Evolutionary conservation across 768 basidiomycete species (phyloP).

Genomic region (Mycena leptocephala): DNA sequence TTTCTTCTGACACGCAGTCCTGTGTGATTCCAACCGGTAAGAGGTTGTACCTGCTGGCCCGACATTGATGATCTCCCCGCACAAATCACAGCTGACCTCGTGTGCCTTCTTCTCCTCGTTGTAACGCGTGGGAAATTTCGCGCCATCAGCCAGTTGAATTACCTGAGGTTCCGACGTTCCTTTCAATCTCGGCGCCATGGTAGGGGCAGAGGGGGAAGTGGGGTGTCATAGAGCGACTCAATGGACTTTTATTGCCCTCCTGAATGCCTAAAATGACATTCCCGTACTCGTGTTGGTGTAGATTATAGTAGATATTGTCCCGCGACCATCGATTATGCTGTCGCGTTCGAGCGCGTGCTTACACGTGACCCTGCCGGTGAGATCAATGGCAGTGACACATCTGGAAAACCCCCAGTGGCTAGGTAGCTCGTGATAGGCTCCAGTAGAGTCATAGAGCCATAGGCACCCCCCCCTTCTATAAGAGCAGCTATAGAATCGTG

Average conservation of each 20-base stretch:
- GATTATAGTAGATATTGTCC: no score
- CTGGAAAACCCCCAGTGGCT: no score
- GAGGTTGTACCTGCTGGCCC: slow-evolving; percentile 12
- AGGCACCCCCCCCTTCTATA: no score
- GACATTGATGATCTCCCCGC: background rate
- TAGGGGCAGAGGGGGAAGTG: background rate
- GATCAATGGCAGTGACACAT: no score
- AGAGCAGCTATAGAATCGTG: no score
- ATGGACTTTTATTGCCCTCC: slow-evolving; percentile 2
- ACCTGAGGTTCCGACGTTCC: slow-evolving; percentile 11
- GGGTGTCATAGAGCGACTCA: background rate
- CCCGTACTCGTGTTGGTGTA: no score
- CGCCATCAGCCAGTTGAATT: slow-evolving; percentile 17
- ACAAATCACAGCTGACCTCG: slow-evolving; percentile 19
- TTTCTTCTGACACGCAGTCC: no score
- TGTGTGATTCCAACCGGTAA: slow-evolving; percentile 13
- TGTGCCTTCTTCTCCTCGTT: slow-evolving; percentile 15
- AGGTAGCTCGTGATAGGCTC: no score
- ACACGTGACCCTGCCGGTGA: no score
- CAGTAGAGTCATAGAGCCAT: no score
- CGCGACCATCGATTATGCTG: no score
- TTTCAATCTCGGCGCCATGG: slow-evolving; percentile 9
- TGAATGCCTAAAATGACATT: background rate
- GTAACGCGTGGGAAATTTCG: slow-evolving; percentile 1
- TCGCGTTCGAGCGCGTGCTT: no score